phyloP scores from a whole-genome alignment of 1,284 basidiomycete species.

The Heterobasidion annosum region DNA sequence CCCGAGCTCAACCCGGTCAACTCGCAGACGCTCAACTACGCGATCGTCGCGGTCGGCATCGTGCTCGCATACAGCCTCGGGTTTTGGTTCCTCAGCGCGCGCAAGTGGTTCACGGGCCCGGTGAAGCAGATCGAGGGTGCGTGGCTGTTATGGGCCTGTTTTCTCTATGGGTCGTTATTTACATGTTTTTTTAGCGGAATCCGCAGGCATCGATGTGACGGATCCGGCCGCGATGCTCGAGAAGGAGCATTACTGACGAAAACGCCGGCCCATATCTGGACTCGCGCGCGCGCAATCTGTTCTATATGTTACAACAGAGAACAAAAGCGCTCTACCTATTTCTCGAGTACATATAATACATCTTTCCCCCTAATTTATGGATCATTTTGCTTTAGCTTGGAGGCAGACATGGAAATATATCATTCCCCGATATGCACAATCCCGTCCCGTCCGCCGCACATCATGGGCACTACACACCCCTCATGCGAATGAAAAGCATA shows the following conservation, averaged over 20 bases:
- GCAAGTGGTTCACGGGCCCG: constrained; percentile 64
- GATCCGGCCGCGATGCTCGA: constrained; percentile 5
- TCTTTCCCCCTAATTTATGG: too few species aligned
- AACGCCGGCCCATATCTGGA: too few species aligned
- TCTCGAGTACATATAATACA: too few species aligned
- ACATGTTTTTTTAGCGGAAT: constrained; percentile 3
- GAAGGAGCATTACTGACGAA: background rate
- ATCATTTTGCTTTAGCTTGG: too few species aligned
- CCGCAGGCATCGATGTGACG: constrained; percentile 1
- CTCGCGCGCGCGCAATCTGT: too few species aligned
- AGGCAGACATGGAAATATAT: too few species aligned
- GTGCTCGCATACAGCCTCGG: constrained; percentile 51
- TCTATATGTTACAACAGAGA: too few species aligned
- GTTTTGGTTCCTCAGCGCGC: constrained; percentile 60
- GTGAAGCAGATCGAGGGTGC: constrained; percentile 46
- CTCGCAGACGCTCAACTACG: constrained; percentile 64
- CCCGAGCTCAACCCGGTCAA: constrained; percentile 61
- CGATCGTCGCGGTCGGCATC: constrained; percentile 66
- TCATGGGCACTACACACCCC: too few species aligned
- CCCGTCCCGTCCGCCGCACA: too few species aligned
- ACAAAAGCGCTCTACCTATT: too few species aligned
- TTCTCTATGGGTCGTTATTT: background rate
- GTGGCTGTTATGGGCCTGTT: background rate
- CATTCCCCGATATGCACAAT: too few species aligned
- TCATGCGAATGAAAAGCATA: background rate